Evolutionary conservation across 2,329 filamentous ascomycete species (phyloP).

Genomic region (Tolypocladium capitatum): DNA sequence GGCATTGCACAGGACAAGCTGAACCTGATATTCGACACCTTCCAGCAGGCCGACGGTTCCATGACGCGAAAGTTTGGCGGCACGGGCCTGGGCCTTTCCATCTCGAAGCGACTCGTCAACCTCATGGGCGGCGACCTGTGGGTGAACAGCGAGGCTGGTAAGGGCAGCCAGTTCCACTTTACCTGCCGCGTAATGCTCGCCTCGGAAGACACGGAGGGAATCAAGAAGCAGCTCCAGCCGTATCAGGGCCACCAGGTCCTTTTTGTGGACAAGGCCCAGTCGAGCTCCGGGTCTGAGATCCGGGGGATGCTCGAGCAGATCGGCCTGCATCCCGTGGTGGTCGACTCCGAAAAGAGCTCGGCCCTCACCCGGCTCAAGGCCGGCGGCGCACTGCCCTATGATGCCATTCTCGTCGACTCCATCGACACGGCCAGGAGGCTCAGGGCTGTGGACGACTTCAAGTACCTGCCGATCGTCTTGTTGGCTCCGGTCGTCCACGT

Average conservation of each 20-base stretch:
- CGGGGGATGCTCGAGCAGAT: conserved; percentile 64
- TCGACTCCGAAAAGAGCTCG: conserved; percentile 62
- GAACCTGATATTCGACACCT: conserved; percentile 95
- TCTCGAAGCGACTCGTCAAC: conserved; percentile 88
- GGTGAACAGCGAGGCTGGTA: conserved; percentile 85
- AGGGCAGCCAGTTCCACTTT: conserved; percentile 92
- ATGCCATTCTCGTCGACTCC: conserved; percentile 91
- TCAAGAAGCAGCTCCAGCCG: conserved; percentile 74
- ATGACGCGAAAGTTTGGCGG: conserved; percentile 94
- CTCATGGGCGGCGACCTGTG: conserved; percentile 94
- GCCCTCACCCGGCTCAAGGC: conserved; percentile 39
- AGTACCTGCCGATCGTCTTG: conserved; percentile 92
- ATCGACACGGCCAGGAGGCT: conserved; percentile 79
- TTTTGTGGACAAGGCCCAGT: conserved; percentile 86
- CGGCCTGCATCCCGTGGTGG: conserved; percentile 68
- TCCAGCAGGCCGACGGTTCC: conserved; percentile 95
- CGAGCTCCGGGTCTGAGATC: conserved; percentile 63
- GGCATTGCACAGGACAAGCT: conserved; percentile 93
- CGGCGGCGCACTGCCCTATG: conserved; percentile 57
- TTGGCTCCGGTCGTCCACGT: conserved; percentile 82
- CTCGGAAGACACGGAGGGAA: conserved; percentile 60
- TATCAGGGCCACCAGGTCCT: conserved; percentile 87
- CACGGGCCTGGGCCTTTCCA: conserved; percentile 84
- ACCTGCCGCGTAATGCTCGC: conserved; percentile 84
- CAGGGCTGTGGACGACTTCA: conserved; percentile 84